A percentile compares a stretch with the other conserved stretches of the same genome.
Evolutionary conservation across 1,284 basidiomycete species (phyloP).

Genomic region (Cryptococcus floricola): DNA sequence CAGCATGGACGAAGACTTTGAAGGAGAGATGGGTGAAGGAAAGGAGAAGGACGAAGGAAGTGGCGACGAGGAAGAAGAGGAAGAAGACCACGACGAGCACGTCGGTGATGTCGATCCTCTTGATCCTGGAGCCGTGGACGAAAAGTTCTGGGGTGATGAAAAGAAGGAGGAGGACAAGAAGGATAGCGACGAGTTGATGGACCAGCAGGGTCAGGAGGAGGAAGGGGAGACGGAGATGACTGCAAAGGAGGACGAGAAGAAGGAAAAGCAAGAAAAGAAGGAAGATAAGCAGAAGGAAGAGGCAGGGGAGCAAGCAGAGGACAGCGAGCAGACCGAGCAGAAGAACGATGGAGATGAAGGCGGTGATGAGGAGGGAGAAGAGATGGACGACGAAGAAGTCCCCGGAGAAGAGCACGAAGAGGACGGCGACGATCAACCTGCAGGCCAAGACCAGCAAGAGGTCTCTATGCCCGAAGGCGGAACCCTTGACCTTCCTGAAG

Average conservation of each 20-base stretch:
- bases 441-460: constrained; percentile 56
- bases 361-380: constrained; percentile 32
- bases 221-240: constrained; percentile 40
- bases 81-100: constrained; percentile 69
- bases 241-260: constrained; percentile 42
- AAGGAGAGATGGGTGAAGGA: constrained; percentile 77
- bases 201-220: constrained; percentile 46
- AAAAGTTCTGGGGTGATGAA: constrained; percentile 95
- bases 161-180: constrained; percentile 53
- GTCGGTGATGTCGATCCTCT: constrained; percentile 77
- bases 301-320: constrained; percentile 20
- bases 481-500: constrained; percentile 77
- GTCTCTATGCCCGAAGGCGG: constrained; percentile 71
- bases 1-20: constrained; percentile 61
- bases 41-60: constrained; percentile 59
- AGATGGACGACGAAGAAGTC: constrained; percentile 15
- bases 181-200: constrained; percentile 48
- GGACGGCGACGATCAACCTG: constrained; percentile 47
- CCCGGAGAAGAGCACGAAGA: constrained; percentile 42
- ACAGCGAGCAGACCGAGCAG: constrained; percentile 38
- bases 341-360: constrained; percentile 46
- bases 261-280: constrained; percentile 46
- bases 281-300: constrained; percentile 40
- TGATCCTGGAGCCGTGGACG: constrained; percentile 86
- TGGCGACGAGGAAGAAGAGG: constrained; percentile 58